phyloP scores from a whole-genome alignment of 2,329 filamentous ascomycete genomes.

The Pestalotiopsis sp. region DNA sequence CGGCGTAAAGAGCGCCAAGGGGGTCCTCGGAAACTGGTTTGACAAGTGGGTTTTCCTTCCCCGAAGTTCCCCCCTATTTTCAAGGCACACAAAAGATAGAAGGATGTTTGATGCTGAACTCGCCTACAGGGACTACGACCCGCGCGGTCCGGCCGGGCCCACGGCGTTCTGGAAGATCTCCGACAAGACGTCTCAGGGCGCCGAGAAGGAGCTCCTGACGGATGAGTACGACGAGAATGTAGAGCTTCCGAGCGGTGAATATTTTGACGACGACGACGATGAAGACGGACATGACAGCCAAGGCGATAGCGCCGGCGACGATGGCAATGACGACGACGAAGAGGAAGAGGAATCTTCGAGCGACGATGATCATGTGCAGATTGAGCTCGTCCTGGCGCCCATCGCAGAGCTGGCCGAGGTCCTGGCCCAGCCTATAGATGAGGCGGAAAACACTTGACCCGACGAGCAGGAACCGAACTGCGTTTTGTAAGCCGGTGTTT shows the following conservation, averaged over 20 bases:
- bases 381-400: conserved; percentile 6
- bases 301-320: conserved; percentile 28
- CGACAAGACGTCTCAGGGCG: conserved; percentile 40
- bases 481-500: neutral
- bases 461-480: neutral
- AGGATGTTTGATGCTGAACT: neutral
- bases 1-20: conserved; percentile 63
- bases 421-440: neutral
- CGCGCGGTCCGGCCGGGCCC: conserved; percentile 71
- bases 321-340: conserved; percentile 29
- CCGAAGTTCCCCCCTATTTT: neutral
- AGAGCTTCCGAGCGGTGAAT: conserved; percentile 21
- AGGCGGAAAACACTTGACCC: neutral
- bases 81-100: neutral
- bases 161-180: conserved; percentile 78
- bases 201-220: conserved; percentile 30
- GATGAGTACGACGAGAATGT: conserved; percentile 22
- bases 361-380: conserved; percentile 24
- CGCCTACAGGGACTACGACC: conserved; percentile 59
- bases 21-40: conserved; percentile 77
- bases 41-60: conserved; percentile 59
- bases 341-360: conserved; percentile 20
- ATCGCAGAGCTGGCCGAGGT: neutral
- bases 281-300: conserved; percentile 21
- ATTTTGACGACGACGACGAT: conserved; percentile 24